A percentile compares a stretch with the other conserved stretches of the same genome.
These are phyloP conservation scores for Nephelium lappaceum DNA, from an alignment of 345 rosid species.

Conservation along the genomic window DNA sequence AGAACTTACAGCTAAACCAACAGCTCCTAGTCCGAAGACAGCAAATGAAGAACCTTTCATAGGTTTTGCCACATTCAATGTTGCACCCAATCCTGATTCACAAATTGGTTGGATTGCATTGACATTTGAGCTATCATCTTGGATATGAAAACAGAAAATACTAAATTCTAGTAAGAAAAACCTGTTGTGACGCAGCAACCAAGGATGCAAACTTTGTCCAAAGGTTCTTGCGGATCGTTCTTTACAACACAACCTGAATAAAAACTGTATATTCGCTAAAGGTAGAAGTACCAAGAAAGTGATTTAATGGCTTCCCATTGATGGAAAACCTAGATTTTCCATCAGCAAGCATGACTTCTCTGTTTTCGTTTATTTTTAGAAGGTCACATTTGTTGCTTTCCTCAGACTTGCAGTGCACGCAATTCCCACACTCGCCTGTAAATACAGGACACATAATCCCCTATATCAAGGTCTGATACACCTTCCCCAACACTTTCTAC, in stretches of 20 bases:
- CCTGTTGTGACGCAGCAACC: constrained; percentile 49
- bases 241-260: constrained; percentile 41
- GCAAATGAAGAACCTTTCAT: constrained; percentile 13
- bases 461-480: constrained; percentile 37
- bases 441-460: constrained; percentile 54
- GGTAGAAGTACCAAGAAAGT: constrained; percentile 42
- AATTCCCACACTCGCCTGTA: constrained; percentile 48
- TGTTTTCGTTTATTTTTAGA: constrained; percentile 34
- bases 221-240: constrained; percentile 42
- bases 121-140: no score
- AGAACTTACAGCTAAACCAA: no score
- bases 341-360: constrained; percentile 42
- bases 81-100: constrained; percentile 42
- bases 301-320: constrained; percentile 35
- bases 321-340: constrained; percentile 40
- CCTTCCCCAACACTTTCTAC: constrained; percentile 50
- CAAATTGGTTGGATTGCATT: no score
- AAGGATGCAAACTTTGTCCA: constrained; percentile 47
- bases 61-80: constrained; percentile 50
- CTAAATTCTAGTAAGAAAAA: neutral
- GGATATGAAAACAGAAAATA: no score
- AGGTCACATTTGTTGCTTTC: constrained; percentile 48
- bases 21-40: no score
- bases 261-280: constrained; percentile 40
- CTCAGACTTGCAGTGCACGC: constrained; percentile 41